Base-by-base conservation (phyloP, 2,329 filamentous ascomycete species). In the Lasiodiplodia sp. region DNA sequence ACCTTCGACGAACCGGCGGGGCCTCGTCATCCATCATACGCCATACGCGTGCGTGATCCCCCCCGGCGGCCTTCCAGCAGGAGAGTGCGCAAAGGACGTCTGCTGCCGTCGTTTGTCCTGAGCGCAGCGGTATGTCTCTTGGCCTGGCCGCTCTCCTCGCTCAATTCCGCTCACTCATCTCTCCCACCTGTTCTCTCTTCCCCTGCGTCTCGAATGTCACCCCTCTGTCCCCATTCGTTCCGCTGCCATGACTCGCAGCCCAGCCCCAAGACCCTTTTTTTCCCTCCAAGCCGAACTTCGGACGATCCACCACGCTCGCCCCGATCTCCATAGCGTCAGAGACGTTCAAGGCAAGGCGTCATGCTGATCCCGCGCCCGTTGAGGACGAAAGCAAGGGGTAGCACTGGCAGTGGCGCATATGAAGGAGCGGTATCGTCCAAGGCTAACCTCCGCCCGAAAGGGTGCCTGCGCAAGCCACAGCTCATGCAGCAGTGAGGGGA, bases 231-330 rank as follows among this genome's bases (percentile, higher is more conserved):
- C 53, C 37, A 16, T 16, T 37, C 47, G 25, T 34, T 28, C 25
- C 14, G 12, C 25, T n/a, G 11, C 47, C 60, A 52, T 64, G 60
- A 64, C 60, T 64, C 60, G 60, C 28, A 47, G 4, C 44, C 25
- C 44, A 18, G 47, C 38, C 58, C 44, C 44, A 47, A 47, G 44
- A 47, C 44, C 44, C 44, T 47, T 47, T 47, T 47, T 47, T 47
- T 11, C 44, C 18, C 21, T 63, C 49, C 40, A 28, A 37, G 28
- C 58, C 58, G 58, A 64, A n/a, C 1, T 64, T 64, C 60, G 28
- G 60, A 52, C 47, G 44, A 64, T 52, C 60, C 40, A n/a, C 44
- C 31, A 23, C 38, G 40, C 40, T 44, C 47, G 37, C 21, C 47
- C 31, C 38, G 47, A 64, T 25, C 28, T 40, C 44, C 12, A 10